Base-by-base conservation (phyloP, 2,329 filamentous ascomycete species). In the Exutisphaerella laricina region DNA sequence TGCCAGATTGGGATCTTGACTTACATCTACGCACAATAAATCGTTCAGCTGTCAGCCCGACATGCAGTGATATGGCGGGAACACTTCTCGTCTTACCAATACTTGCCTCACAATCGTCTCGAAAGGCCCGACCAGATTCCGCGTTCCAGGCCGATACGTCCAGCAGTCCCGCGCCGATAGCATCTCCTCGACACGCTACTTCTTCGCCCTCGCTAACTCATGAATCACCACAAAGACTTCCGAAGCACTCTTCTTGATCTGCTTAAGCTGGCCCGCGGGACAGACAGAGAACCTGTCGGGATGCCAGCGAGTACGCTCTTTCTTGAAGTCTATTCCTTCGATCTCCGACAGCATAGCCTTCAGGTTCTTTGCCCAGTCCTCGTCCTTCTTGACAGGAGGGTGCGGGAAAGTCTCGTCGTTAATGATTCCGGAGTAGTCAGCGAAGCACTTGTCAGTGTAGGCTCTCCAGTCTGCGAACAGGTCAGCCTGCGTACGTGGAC, bases 381-480 rank as follows among this genome's bases (percentile, higher is more conserved):
- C 10, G 12, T 17, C 20, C 5, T 18, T 20, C 6, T 10, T 9
- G 8, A 29, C 25, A n/a, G 42, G 42, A 4, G 42, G 42, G 21
- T 22, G 30, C 5, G 42, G 42, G 30, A 45, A 45, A 9, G 26
- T 26, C 18, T 40, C 5, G n/a, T n/a, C n/a, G n/a, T n/a, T n/a
- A n/a, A n/a, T 26, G 17, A 45, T 39, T 8, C 14, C 21, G 14
- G 36, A 34, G 36, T 45, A 45, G 36, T 45, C 42, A 13, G 22
- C 23, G 22, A 45, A 40, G 25, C 36, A 34, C n/a, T 39, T n/a
- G 16, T 45, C 23, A 9, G 36, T 31, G 10, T 28, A 36, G 9
- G 23, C 13, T 7, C 30, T 21, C 42, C 42, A 45, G 13, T 20
- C 26, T n/a, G 30, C 22, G 36, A 45, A n/a, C n/a, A n/a, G n/a